phyloP scores from a whole-genome alignment of 495 filamentous ascomycete genomes.

The Trichocladium antarcticum region DNA sequence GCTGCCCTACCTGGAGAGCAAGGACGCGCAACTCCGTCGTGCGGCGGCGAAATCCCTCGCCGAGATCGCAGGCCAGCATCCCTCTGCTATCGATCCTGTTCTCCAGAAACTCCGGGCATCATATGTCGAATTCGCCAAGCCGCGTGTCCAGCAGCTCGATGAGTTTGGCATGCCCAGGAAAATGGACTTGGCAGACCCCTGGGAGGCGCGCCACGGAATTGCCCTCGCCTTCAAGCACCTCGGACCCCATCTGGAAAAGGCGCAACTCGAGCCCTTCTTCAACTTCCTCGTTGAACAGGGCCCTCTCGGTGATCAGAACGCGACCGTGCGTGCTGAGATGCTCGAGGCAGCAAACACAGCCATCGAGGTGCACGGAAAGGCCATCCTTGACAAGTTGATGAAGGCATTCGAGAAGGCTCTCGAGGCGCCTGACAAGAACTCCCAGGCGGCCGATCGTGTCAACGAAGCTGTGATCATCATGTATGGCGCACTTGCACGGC shows the following conservation, averaged over 20 bases:
- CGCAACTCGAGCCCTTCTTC: slow-evolving; percentile 63
- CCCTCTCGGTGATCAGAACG: slow-evolving; percentile 68
- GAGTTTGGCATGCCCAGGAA: slow-evolving; percentile 89
- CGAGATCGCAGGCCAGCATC: slow-evolving; percentile 51
- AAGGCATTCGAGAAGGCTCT: slow-evolving; percentile 75
- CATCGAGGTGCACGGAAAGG: slow-evolving; percentile 65
- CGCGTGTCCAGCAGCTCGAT: slow-evolving; percentile 69
- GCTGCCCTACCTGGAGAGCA: slow-evolving; percentile 66
- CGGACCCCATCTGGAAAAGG: slow-evolving; percentile 52
- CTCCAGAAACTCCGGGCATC: slow-evolving; percentile 51
- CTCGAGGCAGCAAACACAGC: slow-evolving; percentile 79
- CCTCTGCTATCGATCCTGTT: slow-evolving; percentile 35
- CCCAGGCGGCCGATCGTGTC: slow-evolving; percentile 67
- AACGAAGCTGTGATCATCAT: slow-evolving; percentile 96
- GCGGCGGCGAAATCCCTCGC: slow-evolving; percentile 77
- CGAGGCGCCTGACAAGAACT: slow-evolving; percentile 67
- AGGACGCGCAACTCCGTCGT: slow-evolving; percentile 67
- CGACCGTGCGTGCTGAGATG: slow-evolving; percentile 73
- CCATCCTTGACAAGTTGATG: slow-evolving; percentile 83
- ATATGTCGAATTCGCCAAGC: slow-evolving; percentile 70
- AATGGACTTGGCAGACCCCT: slow-evolving; percentile 70
- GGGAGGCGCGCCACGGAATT: slow-evolving; percentile 80
- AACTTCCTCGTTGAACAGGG: slow-evolving; percentile 75
- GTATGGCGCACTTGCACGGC: slow-evolving; percentile 83
- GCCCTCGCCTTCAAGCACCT: slow-evolving; percentile 78